Conservation (phyloP, 1,284 basidiomycete species). For the Bondarzewia mesenterica region DNA sequence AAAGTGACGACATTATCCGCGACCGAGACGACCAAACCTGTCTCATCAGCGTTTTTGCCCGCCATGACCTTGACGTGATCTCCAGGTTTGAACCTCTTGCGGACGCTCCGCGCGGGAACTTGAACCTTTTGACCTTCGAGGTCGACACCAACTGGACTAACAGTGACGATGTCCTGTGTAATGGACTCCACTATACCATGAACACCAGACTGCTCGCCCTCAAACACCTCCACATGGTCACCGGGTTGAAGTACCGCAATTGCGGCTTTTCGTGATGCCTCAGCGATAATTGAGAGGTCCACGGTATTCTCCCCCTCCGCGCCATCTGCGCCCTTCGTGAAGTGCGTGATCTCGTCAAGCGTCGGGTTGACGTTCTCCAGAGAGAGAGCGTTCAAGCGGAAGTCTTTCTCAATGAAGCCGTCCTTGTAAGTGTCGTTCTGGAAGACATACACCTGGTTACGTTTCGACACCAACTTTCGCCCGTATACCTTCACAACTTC, state of each 20-base stretch:
- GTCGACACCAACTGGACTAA: conserved; percentile 77
- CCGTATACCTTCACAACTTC: conserved; percentile 89
- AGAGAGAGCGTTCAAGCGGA: conserved; percentile 75
- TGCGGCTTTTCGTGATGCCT: conserved; percentile 80
- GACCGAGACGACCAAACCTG: conserved; percentile 92
- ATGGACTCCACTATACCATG: conserved; percentile 91
- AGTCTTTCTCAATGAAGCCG: conserved; percentile 96
- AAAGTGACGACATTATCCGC: conserved; percentile 91
- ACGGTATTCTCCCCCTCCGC: conserved; percentile 54
- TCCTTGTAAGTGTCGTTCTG: conserved; percentile 91
- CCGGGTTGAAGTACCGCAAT: conserved; percentile 92
- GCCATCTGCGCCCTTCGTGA: conserved; percentile 67
- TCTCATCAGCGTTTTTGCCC: conserved; percentile 92
- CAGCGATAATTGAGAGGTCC: conserved; percentile 80
- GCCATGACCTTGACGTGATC: conserved; percentile 99
- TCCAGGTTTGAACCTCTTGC: conserved; percentile 93
- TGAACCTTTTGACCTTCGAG: conserved; percentile 82
- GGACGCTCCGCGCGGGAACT: conserved; percentile 81
- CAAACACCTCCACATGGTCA: conserved; percentile 95
- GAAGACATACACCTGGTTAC: conserved; percentile 75
- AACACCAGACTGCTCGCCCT: conserved; percentile 92
- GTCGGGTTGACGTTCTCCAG: conserved; percentile 92
- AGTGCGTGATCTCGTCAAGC: conserved; percentile 92
- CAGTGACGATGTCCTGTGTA: conserved; percentile 79
- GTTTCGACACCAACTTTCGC: conserved; percentile 63